Percentiles rank a stretch among this genome's conserved stretches.
Evolutionary conservation across 108 stramenopile species (phyloP).

Genomic region (Craspedostauros australis): DNA sequence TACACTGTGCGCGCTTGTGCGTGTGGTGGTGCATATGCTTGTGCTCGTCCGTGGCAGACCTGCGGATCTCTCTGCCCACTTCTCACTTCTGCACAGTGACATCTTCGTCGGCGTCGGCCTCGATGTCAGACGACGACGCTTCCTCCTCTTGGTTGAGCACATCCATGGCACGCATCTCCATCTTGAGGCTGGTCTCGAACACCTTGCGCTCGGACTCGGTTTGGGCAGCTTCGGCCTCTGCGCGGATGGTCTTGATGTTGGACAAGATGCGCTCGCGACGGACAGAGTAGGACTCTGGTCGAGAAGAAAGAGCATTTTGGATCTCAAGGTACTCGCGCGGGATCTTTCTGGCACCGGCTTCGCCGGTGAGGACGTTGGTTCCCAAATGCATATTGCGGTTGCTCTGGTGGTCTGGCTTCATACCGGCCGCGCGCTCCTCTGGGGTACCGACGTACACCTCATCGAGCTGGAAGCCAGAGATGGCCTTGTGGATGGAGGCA

Average conservation of each 20-base stretch:
- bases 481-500: constrained; percentile 33
- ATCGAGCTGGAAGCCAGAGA: constrained; percentile 45
- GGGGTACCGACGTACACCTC: constrained; percentile 62
- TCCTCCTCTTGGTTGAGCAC: constrained; percentile 17
- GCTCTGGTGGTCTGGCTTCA: constrained; percentile 14
- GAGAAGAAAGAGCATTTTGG: background rate
- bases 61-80: too few relatives aligned
- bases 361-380: constrained; percentile 16
- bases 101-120: too few relatives aligned
- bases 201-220: constrained; percentile 17
- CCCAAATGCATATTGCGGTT: constrained; percentile 8
- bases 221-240: constrained; percentile 1
- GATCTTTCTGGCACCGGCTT: constrained; percentile 9
- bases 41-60: too few relatives aligned
- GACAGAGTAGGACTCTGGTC: background rate
- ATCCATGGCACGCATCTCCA: constrained; percentile 23
- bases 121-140: too few relatives aligned
- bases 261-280: constrained; percentile 19
- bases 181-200: constrained; percentile 19
- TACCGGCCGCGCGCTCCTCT: constrained; percentile 40
- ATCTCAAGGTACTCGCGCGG: background rate
- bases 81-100: too few relatives aligned
- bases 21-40: too few relatives aligned
- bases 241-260: constrained; percentile 30
- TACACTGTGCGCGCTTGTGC: too few relatives aligned